Base-by-base conservation (phyloP, 2,329 filamentous ascomycete species). In the Blastomyces emzantsi region DNA sequence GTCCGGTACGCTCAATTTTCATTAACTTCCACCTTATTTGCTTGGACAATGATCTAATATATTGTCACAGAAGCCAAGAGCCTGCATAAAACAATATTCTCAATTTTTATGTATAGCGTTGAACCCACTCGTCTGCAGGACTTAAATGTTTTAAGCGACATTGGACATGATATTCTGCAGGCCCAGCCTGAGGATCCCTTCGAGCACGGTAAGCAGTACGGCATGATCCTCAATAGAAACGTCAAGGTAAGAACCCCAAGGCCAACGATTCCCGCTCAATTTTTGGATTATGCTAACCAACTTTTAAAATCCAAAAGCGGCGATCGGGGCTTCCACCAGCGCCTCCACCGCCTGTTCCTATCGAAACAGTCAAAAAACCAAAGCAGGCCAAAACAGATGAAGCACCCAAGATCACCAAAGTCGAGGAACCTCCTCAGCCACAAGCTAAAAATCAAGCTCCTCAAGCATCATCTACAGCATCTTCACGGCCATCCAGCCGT, bases 31-130 rank as follows among this genome's bases (percentile, higher is more conserved):
- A 54, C 28, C 9, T 25, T 25, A 57, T 25, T 25, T 3, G 8
- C 55, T 39, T 1, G 19, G 49, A 19, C 22, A 52, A 41, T 13
- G n/a, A n/a, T 2, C 55, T 59, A 43, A 41, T 19, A 64, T 70
- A 60, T 57, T 67, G 62, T 52, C 28, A 33, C 68, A 93, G 90
- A 84, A 67, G 80, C 84, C 0, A 85, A 91, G 64, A 78, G 81
- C 17, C 81, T 84, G 19, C 95, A 93, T 68, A 82, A 89, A 59
- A 80, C 85, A n/a, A 85, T 96, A 62, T 82, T 81, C 0, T 89
- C 90, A 0, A 87, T 96, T 65, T 91, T 97, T 70, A 79, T 97
- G 54, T 97, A 97, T 78, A 96, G 92, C 70, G 73, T 97, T 22
- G 87, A 90, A 52, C 83, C 89, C 1, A 83, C 85, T 47, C 83